These are phyloP conservation scores for Corylus avellana DNA, from an alignment of 306 rosid genomes.

Conservation along the genomic window DNA sequence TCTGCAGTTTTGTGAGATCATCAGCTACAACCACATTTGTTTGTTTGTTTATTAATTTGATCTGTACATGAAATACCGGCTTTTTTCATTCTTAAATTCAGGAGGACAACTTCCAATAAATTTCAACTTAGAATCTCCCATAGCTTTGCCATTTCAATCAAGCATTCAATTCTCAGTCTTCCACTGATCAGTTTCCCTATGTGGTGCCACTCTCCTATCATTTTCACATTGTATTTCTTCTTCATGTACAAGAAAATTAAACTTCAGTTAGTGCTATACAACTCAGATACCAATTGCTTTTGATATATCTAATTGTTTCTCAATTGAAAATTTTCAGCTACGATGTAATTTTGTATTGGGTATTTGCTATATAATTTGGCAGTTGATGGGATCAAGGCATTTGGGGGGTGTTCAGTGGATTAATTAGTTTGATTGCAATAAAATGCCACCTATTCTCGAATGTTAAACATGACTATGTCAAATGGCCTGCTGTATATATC, in stretches of 20 bases:
- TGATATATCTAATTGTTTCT: neutral
- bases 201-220: constrained; percentile 19
- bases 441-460: too few relatives aligned
- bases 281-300: constrained; percentile 20
- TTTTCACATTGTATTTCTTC: constrained; percentile 32
- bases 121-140: constrained; percentile 28
- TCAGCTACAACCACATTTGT: constrained; percentile 22
- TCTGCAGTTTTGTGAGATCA: constrained; percentile 38
- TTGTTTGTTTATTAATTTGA: constrained; percentile 29
- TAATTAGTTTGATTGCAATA: too few relatives aligned
- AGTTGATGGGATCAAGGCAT: too few relatives aligned
- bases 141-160: constrained; percentile 26
- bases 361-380: too few relatives aligned
- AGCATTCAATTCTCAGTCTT: constrained; percentile 23
- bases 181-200: constrained; percentile 3
- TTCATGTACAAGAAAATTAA: constrained; percentile 14
- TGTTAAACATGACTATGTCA: too few relatives aligned
- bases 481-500: too few relatives aligned
- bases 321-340: neutral
- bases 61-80: constrained; percentile 49
- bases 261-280: constrained; percentile 27
- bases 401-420: too few relatives aligned
- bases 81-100: constrained; percentile 31
- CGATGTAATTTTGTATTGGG: neutral
- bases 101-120: constrained; percentile 46